These are phyloP conservation scores for Fusarium foetens DNA, from an alignment of 2,329 filamentous ascomycete species.

Conservation along the genomic window DNA sequence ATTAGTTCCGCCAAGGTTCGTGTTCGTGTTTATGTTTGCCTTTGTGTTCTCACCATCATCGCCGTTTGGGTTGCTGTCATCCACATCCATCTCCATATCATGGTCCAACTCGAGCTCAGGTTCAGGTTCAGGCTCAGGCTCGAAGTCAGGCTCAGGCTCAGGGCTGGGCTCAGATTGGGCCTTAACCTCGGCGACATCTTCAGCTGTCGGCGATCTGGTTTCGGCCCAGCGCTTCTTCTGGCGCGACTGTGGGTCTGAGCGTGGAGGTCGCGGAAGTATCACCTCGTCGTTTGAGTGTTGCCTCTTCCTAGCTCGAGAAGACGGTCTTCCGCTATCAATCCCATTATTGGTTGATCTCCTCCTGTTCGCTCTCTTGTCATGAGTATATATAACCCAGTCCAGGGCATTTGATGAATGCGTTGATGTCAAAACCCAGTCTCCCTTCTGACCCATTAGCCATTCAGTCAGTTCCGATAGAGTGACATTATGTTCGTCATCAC, in stretches of 20 bases:
- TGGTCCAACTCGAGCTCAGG: not conserved
- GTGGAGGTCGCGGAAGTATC: not conserved
- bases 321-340: not conserved
- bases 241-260: not conserved
- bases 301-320: not conserved
- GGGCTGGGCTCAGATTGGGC: not conserved
- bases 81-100: conserved; percentile 2
- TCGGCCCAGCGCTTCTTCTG: not conserved
- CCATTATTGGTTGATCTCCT: not conserved
- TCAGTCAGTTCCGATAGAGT: not conserved
- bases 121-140: not conserved
- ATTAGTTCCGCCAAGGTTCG: not conserved
- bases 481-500: not conserved
- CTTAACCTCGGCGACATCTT: not conserved
- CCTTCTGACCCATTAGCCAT: not conserved
- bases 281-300: not conserved
- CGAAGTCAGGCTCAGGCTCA: not conserved
- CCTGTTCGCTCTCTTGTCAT: not conserved
- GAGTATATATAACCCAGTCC: not conserved
- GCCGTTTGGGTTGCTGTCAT: not conserved
- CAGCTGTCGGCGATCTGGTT: not conserved
- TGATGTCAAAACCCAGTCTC: not conserved
- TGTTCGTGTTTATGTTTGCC: too few species aligned
- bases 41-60: not conserved
- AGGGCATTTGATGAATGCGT: not conserved